Base-by-base conservation (phyloP, 805 yeast genomes). In the Candida tallmaniae region DNA sequence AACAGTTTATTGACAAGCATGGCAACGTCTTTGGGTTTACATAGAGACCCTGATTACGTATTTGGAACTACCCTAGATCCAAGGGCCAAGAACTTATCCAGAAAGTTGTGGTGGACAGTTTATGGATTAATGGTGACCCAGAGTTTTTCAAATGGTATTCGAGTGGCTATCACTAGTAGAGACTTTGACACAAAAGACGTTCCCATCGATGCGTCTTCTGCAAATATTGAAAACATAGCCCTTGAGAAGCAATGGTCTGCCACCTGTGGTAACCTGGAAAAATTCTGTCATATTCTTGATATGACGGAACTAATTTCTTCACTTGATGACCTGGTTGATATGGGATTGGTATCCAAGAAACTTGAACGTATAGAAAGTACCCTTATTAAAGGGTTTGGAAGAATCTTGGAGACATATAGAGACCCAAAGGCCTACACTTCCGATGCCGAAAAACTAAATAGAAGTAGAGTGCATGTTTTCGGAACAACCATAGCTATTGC, bases 11-110 rank as follows among this genome's bases (percentile, higher is more conserved):
- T 79, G 14, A 58, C 75, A 12, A 83, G 77, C 45, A 76, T 80
- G 80, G 83, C 80, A 0, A 67, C 74, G 35, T 70, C 80, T 14
- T 70, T 80, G 42, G 88, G 87, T 0, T 45, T 80, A n/a, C 80
- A 81, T 50, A 63, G 87, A 46, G 87, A 81, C 42, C 86, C 87
- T 0, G 68, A 66, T 32, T 61, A 62, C 29, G 73, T 75, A 42
- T 54, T 61, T 39, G 42, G 44, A 12, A 18, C 27, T 10, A 41
- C 45, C 8, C 6, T 30, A 2, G 51, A 48, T 33, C 48, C 42
- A 13, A 39, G 41, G 23, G 24, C 32, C 2, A 38, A 48, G 45
- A 49, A 59, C 32, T 36, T 63, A 15, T 40, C 52, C 29, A 42
- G 70, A 29, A 62, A 62, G 34, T 51, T 61, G 5, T 64, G 70